Conservation (phyloP, 2,329 filamentous ascomycete genomes). For the Alternaria consortialis region DNA sequence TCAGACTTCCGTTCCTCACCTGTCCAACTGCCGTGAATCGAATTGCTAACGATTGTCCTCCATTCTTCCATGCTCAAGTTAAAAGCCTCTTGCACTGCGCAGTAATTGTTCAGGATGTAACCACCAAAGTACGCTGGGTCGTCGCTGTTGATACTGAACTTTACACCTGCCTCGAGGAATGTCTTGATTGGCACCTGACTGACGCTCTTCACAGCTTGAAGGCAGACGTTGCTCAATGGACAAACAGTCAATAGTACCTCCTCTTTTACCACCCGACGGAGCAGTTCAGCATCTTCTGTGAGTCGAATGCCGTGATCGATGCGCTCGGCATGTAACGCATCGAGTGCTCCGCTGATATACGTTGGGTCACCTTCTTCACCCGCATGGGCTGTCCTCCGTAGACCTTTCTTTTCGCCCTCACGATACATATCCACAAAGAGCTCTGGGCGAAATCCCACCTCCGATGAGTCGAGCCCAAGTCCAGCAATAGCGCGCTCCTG, state of each 20-base stretch:
- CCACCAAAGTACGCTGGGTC: slow-evolving; percentile 67
- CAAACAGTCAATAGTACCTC: slow-evolving; percentile 74
- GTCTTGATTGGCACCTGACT: slow-evolving; percentile 65
- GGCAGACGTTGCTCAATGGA: slow-evolving; percentile 77
- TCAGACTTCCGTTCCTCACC: slow-evolving; percentile 67
- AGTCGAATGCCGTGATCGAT: slow-evolving; percentile 80
- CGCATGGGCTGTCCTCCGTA: slow-evolving; percentile 75
- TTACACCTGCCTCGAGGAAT: slow-evolving; percentile 70
- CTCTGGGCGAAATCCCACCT: slow-evolving; percentile 55
- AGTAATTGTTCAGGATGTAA: slow-evolving; percentile 79
- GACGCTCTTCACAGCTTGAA: slow-evolving; percentile 59
- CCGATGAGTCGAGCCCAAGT: slow-evolving; percentile 73
- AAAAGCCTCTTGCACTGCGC: slow-evolving; percentile 77
- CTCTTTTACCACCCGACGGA: slow-evolving; percentile 66
- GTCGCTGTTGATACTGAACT: slow-evolving; percentile 74
- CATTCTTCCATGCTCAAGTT: slow-evolving; percentile 70
- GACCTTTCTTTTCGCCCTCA: slow-evolving; percentile 61
- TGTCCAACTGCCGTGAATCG: slow-evolving; percentile 76
- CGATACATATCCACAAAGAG: slow-evolving; percentile 70
- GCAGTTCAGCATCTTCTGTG: slow-evolving; percentile 66
- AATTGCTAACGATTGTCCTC: slow-evolving; percentile 68
- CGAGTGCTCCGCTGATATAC: slow-evolving; percentile 71
- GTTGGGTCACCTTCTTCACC: slow-evolving; percentile 76
- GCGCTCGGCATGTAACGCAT: slow-evolving; percentile 68
- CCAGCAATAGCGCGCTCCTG: slow-evolving; percentile 65